phyloP scores from a whole-genome alignment of 1,139 yeast genomes.

The Debaryomyces psychrophilus region DNA sequence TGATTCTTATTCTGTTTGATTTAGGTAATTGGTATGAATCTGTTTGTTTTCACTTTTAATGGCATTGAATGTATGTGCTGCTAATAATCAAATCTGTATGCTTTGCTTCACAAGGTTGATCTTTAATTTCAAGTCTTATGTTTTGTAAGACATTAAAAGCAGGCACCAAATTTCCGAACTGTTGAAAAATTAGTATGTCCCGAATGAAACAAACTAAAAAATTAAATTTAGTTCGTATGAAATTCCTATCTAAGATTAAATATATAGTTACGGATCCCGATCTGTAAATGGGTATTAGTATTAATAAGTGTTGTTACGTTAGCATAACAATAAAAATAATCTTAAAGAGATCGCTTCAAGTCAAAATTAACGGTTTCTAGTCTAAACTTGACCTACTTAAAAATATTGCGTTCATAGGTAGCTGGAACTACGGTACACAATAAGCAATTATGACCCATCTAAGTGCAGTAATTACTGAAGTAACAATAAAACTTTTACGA shows the following conservation, averaged over 20 bases:
- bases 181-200: background rate
- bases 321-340: conserved; percentile 5
- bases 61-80: conserved; percentile 1
- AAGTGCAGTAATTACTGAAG: background rate
- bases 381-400: conserved; percentile 7
- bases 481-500: conserved; percentile 2
- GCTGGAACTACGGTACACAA: conserved; percentile 2
- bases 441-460: background rate
- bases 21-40: background rate
- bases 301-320: conserved; percentile 3
- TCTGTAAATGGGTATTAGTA: background rate
- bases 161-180: background rate
- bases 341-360: conserved; percentile 1
- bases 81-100: background rate
- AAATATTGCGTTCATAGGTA: conserved; percentile 7
- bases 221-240: background rate
- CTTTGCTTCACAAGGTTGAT: background rate
- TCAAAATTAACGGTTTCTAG: conserved; percentile 8
- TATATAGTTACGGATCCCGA: background rate
- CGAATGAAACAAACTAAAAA: conserved; percentile 2
- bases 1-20: background rate
- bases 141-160: background rate
- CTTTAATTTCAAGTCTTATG: background rate
- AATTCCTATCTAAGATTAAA: background rate
- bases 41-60: background rate